Percentiles rank a stretch among this genome's conserved stretches.
Evolutionary conservation across 108 stramenopile species (phyloP).

Genomic region (Skeletonema menzelii): DNA sequence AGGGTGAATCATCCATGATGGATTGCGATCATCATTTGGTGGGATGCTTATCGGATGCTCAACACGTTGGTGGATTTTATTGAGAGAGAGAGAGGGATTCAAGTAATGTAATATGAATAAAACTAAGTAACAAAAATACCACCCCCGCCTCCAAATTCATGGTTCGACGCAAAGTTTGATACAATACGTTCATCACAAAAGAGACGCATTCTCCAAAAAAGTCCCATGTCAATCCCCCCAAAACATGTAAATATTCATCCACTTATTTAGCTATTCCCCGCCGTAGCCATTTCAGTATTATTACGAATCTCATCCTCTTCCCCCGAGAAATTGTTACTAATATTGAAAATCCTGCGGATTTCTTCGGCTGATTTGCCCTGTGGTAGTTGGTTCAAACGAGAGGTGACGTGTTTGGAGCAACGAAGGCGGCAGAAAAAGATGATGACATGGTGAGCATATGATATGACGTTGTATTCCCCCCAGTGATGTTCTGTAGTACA

Average conservation of each 20-base stretch:
- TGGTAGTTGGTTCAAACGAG: no score
- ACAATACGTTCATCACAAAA: no score
- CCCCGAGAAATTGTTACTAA: conserved; percentile 93
- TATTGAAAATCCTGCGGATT: conserved; percentile 95
- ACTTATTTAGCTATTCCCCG: not conserved
- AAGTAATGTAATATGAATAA: not conserved
- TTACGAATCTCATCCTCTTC: conserved; percentile 80
- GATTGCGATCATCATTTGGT: conserved; percentile 7
- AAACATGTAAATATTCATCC: not conserved
- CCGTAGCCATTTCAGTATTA: not conserved
- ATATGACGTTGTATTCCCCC: conserved; percentile 38
- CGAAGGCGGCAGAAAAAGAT: conserved; percentile 59
- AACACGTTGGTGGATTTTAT: conserved; percentile 37
- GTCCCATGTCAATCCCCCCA: not conserved
- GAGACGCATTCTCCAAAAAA: no score
- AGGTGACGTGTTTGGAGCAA: no score
- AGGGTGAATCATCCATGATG: conserved; percentile 13
- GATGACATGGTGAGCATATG: not conserved
- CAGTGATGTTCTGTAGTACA: no score
- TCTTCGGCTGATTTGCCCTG: conserved; percentile 94
- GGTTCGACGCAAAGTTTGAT: no score
- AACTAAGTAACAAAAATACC: not conserved
- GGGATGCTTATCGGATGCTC: conserved; percentile 31
- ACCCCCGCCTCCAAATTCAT: no score
- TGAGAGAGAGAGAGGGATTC: not conserved